Conservation (phyloP, 306 rosid species). For the Trifolium subterraneum region DNA sequence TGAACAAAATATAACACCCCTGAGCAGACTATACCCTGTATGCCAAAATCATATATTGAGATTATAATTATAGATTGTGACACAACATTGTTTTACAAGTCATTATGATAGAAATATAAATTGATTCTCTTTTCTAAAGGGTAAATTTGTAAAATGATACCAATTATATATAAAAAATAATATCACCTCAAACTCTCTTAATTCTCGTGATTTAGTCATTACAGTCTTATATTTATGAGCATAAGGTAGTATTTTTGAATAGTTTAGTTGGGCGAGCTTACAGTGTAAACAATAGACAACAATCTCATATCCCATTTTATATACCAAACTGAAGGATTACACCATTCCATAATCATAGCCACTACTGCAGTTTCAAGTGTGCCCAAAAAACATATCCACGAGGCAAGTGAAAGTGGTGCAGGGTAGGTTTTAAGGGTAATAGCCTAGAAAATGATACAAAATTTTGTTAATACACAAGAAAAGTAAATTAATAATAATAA, state of each 20-base stretch:
- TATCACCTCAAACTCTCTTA: no score
- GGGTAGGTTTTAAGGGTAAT: slow-evolving; percentile 78
- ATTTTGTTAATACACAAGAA: background rate
- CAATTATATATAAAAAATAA: no score
- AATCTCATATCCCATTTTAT: slow-evolving; percentile 64
- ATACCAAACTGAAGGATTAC: slow-evolving; percentile 66
- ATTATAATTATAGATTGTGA: no score
- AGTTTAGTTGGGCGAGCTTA: background rate
- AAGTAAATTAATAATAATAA: no score
- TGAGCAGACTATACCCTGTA: slow-evolving; percentile 78
- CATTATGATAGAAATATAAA: no score
- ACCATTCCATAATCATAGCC: slow-evolving; percentile 78
- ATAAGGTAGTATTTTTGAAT: no score
- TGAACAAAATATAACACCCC: slow-evolving; percentile 80
- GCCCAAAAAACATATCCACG: slow-evolving; percentile 91
- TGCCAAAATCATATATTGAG: background rate
- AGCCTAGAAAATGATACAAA: slow-evolving; percentile 50
- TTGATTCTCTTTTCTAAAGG: no score
- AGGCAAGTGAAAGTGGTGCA: slow-evolving; percentile 82
- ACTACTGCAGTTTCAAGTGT: slow-evolving; percentile 69
- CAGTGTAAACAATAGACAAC: slow-evolving; percentile 61
- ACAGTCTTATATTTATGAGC: no score
- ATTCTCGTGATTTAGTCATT: no score
- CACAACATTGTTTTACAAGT: no score
- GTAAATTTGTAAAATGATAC: no score